phyloP scores from a whole-genome alignment of 495 filamentous ascomycete genomes.

The Saxophila tyrrhenica region DNA sequence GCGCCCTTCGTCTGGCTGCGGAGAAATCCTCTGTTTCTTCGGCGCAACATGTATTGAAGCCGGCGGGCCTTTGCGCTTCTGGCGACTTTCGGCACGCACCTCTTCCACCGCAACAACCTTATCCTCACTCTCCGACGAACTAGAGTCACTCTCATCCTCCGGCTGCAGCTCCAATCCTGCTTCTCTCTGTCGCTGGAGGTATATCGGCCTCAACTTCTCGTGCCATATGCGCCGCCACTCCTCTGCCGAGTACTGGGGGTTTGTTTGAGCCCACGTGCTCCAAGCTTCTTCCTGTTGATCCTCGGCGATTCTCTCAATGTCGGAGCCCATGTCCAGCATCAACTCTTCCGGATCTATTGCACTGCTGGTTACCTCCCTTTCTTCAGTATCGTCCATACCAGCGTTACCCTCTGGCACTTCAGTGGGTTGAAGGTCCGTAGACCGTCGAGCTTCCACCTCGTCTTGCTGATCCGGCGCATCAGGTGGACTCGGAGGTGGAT shows the following conservation, averaged over 20 bases:
- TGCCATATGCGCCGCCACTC: slow-evolving; percentile 18
- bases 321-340: slow-evolving; percentile 3
- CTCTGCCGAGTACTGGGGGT: slow-evolving; percentile 11
- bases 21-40: too few species aligned
- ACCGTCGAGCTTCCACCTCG: slow-evolving; percentile 7
- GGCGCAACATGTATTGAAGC: too few species aligned
- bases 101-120: background rate
- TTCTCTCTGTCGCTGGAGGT: background rate
- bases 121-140: background rate
- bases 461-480: slow-evolving; percentile 19
- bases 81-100: too few species aligned
- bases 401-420: background rate
- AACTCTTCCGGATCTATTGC: slow-evolving; percentile 8
- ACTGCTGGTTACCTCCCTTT: slow-evolving; percentile 2
- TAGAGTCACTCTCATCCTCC: background rate
- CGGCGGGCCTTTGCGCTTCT: too few species aligned
- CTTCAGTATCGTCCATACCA: background rate
- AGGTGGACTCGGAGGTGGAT: slow-evolving; percentile 10
- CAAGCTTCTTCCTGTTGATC: slow-evolving; percentile 9
- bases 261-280: slow-evolving; percentile 9
- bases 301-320: slow-evolving; percentile 11
- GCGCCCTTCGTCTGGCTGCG: too few species aligned
- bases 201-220: slow-evolving; percentile 11
- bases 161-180: background rate
- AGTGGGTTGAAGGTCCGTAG: background rate